These are phyloP conservation scores for Hippophae rhamnoides DNA, from an alignment of 306 rosid species.

Conservation along the genomic window DNA sequence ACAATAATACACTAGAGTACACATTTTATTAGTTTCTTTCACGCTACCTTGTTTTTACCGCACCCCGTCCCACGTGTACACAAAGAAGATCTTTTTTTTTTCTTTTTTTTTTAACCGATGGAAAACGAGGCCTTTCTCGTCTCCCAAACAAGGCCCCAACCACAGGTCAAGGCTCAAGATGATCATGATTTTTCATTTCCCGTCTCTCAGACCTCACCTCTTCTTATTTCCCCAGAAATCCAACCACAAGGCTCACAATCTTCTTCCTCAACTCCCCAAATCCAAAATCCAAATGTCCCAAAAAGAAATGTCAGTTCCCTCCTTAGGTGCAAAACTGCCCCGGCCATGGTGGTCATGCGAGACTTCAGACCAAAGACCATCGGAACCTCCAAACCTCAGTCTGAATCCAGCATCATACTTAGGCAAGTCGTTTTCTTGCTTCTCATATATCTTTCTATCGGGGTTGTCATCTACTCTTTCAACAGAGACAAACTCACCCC, in stretches of 20 bases:
- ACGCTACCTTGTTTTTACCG: too few species aligned
- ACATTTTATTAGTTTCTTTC: too few species aligned
- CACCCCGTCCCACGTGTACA: not conserved
- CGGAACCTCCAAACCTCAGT: conserved; percentile 37
- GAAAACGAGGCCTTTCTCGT: conserved; percentile 43
- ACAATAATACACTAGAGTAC: too few species aligned
- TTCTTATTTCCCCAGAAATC: conserved; percentile 8
- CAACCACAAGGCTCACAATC: conserved; percentile 17
- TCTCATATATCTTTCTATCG: conserved; percentile 40
- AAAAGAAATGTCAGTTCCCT: conserved; percentile 26
- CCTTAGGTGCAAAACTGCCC: conserved; percentile 66
- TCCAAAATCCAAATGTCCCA: conserved; percentile 2
- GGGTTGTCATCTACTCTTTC: conserved; percentile 57
- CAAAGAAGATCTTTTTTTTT: not conserved
- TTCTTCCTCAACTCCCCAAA: conserved; percentile 14
- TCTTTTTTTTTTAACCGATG: conserved; percentile 19
- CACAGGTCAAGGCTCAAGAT: conserved; percentile 21
- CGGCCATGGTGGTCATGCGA: conserved; percentile 46
- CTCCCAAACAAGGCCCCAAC: conserved; percentile 26
- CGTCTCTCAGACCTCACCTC: conserved; percentile 25
- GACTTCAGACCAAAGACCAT: conserved; percentile 31
- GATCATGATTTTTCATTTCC: conserved; percentile 19
- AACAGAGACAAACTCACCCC: conserved; percentile 52
- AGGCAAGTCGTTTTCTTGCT: conserved; percentile 55
- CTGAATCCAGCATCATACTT: conserved; percentile 34